Evolutionary conservation across 75 land plant genomes (phyloP).

Genomic region (Picea sitchensis): DNA sequence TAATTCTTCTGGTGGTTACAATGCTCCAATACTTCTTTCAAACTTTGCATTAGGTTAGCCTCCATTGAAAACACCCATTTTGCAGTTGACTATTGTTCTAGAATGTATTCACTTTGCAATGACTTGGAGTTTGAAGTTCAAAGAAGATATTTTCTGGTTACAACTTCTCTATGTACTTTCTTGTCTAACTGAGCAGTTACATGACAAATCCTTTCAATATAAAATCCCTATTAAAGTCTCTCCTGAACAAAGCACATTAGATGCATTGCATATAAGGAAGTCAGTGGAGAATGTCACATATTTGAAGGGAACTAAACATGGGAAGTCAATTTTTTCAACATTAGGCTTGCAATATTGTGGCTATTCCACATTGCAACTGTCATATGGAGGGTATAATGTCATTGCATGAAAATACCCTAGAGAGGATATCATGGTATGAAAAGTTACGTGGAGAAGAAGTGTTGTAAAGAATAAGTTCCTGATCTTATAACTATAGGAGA

Average conservation of each 20-base stretch:
- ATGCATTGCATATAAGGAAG: background rate
- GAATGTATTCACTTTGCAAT: too few species aligned
- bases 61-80: too few species aligned
- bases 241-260: slow-evolving; percentile 1
- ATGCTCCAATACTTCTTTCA: too few species aligned
- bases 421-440: slow-evolving; percentile 91
- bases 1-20: too few species aligned
- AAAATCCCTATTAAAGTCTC: background rate
- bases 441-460: slow-evolving; percentile 80
- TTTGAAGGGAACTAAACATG: background rate
- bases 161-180: slow-evolving; percentile 77
- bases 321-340: background rate
- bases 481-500: slow-evolving; percentile 17
- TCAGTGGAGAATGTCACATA: background rate
- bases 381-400: slow-evolving; percentile 35
- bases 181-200: slow-evolving; percentile 41
- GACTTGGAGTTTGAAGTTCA: too few species aligned
- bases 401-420: slow-evolving; percentile 73
- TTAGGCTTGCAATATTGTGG: background rate
- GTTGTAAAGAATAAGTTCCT: slow-evolving; percentile 81
- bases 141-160: slow-evolving; percentile 90
- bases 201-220: slow-evolving; percentile 22
- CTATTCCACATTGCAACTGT: background rate
- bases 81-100: too few species aligned
- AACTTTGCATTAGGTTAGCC: too few species aligned